Percentiles rank a stretch among this genome's conserved stretches.
These are phyloP conservation scores for Ophiostoma piceae DNA, from an alignment of 2,329 filamentous ascomycete species.

Conservation along the genomic window DNA sequence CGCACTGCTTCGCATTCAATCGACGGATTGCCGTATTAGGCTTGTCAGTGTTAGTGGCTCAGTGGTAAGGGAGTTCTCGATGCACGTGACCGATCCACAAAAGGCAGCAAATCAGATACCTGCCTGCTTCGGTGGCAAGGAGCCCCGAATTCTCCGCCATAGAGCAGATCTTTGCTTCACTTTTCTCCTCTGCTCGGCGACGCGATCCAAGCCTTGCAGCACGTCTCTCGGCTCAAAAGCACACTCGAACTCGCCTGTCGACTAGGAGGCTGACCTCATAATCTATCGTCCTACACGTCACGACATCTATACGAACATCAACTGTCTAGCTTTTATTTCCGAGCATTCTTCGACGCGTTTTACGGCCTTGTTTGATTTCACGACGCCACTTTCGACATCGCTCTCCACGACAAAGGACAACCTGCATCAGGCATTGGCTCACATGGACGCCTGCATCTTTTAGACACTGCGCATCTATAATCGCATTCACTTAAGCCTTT, in stretches of 20 bases:
- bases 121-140: not conserved
- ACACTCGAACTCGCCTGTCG: not conserved
- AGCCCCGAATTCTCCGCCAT: constrained; percentile 19
- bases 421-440: not conserved
- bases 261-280: not conserved
- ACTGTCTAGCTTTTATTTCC: no score
- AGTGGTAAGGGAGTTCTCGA: not conserved
- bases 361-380: not conserved
- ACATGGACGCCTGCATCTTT: constrained; percentile 15
- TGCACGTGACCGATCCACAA: not conserved
- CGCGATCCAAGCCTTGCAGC: constrained; percentile 5
- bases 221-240: not conserved
- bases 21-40: not conserved
- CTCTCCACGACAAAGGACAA: not conserved
- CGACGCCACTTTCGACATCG: not conserved
- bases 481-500: not conserved
- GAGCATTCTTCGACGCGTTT: constrained; percentile 11
- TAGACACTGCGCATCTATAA: constrained; percentile 13
- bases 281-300: no score
- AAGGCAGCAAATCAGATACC: constrained; percentile 10
- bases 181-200: constrained; percentile 14
- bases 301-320: not conserved
- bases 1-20: not conserved
- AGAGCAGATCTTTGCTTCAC: constrained; percentile 19
- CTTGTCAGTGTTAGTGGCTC: constrained; percentile 4